Base-by-base conservation (phyloP, 202 grass and related monocot species). In the Zizania palustris region DNA sequence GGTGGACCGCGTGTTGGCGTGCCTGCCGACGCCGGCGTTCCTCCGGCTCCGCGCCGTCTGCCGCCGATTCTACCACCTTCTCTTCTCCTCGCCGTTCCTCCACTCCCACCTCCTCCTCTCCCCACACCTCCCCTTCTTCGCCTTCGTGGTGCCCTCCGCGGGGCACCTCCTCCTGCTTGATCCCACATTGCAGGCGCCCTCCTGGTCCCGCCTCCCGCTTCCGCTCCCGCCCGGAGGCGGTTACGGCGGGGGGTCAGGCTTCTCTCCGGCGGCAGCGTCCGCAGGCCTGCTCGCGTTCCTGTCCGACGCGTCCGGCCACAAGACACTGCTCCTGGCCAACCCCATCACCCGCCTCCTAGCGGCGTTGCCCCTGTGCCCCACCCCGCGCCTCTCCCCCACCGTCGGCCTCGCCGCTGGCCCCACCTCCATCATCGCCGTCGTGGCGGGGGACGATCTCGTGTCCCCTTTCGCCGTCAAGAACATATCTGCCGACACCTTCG, bases 381-480 rank as follows among this genome's bases (percentile, higher is more conserved):
- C 72, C 4, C 81, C 88, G 1, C 88, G 93, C 21, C 77, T 93
- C 45, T 97, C 81, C 8, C 93, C 93, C 12, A 85, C 93, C 6
- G 90, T 93, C 11, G 90, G 90, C n/a, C 87, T 97, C 69, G 72
- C 95, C 9, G 89, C 84, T 0, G 85, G 91, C 0, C 83, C 88
- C 4, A 92, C 95, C 1, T 97, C 87, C 58, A 89, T 98, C 77
- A 83, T 90, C 38, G 86, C 78, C 14, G 75, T 98, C 44, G 55
- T 98, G 0, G 91, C 91, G 0, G 95, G 95, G 3, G 95, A 98
- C 22, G 85, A 98, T 51, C 82, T 98, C 16, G 90, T 98, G 5
- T 98, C 95, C 18, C 95, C 95, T 10, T 98, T 94, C 74, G 91
- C 95, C 0, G 95, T 98, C 40, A 98, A 98, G 84, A 98, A 98